Evolutionary conservation across 257 asterid species (phyloP), one percentile per base, ranked within the genome.

Genomic region (Rhazya stricta): DNA sequence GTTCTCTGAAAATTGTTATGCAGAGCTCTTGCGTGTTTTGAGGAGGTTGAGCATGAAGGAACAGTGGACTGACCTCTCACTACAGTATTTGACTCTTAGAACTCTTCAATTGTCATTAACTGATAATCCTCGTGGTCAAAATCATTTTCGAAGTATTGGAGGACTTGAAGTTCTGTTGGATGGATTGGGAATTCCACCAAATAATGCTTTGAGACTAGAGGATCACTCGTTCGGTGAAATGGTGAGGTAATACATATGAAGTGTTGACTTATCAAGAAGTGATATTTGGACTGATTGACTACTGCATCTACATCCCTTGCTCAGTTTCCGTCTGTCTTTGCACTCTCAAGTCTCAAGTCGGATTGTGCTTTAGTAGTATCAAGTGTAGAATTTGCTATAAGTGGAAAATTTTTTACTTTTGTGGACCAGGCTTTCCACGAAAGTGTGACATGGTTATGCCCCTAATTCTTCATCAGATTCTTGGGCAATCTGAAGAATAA

Each of bases 111-210:
- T 91, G 72, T 91, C 94, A 69, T 89, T 94, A 86, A 86, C 88
- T 76, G 90, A 85, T 83, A 94, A 94, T 79, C 88, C 96, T 76
- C 99, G 99, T 5, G 96, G 96, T 88, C 99, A 94, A 84, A 94
- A 92, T 89, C 99, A 92, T 87, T 94, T 94, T 82, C 89, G 99
- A 83, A 94, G 97, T 82, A 89, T 94, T 86, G 99, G 98, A 60
- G 99, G 99, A 72, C 85, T 94, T 85, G 99, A 94, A 85, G 98
- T 92, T 85, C 81, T 94, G 83, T 78, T 94, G 90, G 99, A 94
- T 86, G 99, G 96, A 76, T 80, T 94, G 72, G 99, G 97, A 81
- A 77, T 90, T 83, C 85, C 92, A 72, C 85, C 97, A 46, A 78
- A 83, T 67, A 88, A 84, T 71, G 86, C 86, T 83, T 81, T 87